Evolutionary conservation across 73 alveolate species (phyloP).

Genomic region (Effrenium voratum): DNA sequence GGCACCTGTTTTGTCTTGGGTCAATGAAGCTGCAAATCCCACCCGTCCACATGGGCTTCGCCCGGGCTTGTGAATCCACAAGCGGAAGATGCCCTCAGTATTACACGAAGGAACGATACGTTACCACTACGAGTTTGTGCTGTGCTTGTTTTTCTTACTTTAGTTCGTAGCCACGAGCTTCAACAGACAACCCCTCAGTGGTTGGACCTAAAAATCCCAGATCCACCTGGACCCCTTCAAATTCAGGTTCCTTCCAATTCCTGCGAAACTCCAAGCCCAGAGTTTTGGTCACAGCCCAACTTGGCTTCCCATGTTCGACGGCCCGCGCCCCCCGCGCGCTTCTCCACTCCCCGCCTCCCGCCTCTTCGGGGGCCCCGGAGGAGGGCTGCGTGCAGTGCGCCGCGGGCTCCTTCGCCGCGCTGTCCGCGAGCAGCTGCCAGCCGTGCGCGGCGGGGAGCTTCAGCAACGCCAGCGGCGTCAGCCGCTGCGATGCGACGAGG

Average conservation of each 20-base stretch:
- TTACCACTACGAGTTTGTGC: too few relatives aligned
- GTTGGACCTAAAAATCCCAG: neutral
- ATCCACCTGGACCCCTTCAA: neutral
- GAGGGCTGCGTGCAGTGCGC: conserved; percentile 43
- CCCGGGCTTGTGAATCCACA: too few relatives aligned
- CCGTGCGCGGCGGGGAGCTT: conserved; percentile 37
- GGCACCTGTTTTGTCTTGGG: too few relatives aligned
- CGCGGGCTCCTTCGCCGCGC: conserved; percentile 14
- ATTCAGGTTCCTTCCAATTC: neutral
- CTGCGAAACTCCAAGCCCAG: neutral
- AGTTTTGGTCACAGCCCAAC: too few relatives aligned
- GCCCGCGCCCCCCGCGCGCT: neutral
- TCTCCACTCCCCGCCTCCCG: neutral
- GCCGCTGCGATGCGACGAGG: too few relatives aligned
- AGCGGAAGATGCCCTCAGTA: too few relatives aligned
- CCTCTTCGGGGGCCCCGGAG: neutral
- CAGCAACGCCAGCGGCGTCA: neutral
- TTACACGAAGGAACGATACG: too few relatives aligned
- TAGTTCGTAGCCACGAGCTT: too few relatives aligned
- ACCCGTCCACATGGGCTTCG: too few relatives aligned
- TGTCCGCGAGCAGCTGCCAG: conserved; percentile 15
- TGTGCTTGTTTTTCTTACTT: too few relatives aligned
- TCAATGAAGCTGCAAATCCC: too few relatives aligned
- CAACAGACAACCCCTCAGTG: neutral
- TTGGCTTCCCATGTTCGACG: neutral